Base-by-base conservation (phyloP, 2,329 filamentous ascomycete species). In the Fusarium falciforme region DNA sequence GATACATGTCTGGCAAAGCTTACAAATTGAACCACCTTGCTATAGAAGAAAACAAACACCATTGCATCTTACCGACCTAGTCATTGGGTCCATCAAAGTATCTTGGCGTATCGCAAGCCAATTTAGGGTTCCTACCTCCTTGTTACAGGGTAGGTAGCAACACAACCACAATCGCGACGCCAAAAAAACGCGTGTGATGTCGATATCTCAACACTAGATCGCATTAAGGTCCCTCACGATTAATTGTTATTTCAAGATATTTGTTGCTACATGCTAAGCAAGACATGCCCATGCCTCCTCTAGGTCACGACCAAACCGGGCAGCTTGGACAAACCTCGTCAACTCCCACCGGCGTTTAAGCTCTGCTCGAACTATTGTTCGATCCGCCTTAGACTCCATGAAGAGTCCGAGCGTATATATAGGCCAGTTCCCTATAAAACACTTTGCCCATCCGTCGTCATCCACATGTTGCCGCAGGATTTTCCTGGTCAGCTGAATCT, bases 351-450 rank as follows among this genome's bases (percentile, higher is more conserved):
- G 55, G 2, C 60, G 52, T 11, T 70, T 58, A 6, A 79, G 54
- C 5, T 77, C 76, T 17, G 44, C 40, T 4, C 69, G 72, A 4
- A 79, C 29, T 4, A 74, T 9, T 2, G 69, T 17, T 6, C 60
- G 61, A 38, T 78, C 72, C 20, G 74, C 67, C 4, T 61, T 17
- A 0, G 54, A 35, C 3, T 52, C 64, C 27, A 77, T 31, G 66
- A 71, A 75, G 59, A 64, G 67, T 2, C 52, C 81, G 57, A 61
- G 70, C 16, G 68, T 75, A 59, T 79, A 78, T 1, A 74, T 69
- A 5, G 76, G 73, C 68, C 77, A 79, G n/a, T 73, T 76, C 0
- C 78, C 76, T 1, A 80, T 75, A 20, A 76, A 83, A 31, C 78
- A 79, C 1, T 61, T 73, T 3, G 75, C 67, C 77, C 77, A 79